Conservation (phyloP, 2,329 filamentous ascomycete species). For the Hirsutella thompsonii region DNA sequence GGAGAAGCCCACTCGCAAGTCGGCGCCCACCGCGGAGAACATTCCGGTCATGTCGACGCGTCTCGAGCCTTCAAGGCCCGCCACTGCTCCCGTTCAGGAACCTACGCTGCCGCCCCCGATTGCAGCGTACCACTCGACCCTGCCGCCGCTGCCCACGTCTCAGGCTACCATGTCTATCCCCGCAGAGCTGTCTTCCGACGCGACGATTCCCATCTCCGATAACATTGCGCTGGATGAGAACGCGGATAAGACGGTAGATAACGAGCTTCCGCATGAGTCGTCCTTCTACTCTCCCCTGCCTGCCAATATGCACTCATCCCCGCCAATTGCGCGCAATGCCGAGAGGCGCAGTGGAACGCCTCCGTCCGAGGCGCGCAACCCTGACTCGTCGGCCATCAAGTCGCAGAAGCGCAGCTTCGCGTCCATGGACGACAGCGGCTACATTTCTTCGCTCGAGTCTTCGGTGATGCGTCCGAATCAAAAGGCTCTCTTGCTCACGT, state of each 20-base stretch:
- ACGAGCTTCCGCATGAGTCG: constrained; percentile 25
- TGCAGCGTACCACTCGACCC: constrained; percentile 20
- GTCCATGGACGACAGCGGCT: constrained; percentile 84
- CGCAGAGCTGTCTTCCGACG: constrained; percentile 62
- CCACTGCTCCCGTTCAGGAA: constrained; percentile 26
- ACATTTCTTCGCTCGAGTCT: constrained; percentile 91
- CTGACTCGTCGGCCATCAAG: constrained; percentile 49
- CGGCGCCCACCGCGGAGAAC: constrained; percentile 41
- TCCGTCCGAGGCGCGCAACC: constrained; percentile 51
- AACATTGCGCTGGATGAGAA: constrained; percentile 39
- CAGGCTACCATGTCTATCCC: constrained; percentile 24
- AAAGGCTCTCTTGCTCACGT: constrained; percentile 53
- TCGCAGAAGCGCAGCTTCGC: constrained; percentile 66
- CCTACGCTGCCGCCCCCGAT: constrained; percentile 34
- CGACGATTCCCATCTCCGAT: constrained; percentile 63
- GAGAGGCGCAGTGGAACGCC: constrained; percentile 59
- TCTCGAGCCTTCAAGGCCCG: constrained; percentile 36
- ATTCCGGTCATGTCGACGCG: constrained; percentile 44
- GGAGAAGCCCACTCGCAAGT: constrained; percentile 60
- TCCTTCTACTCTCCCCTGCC: constrained; percentile 59
- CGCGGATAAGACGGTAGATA: constrained; percentile 28
- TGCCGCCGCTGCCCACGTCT: constrained; percentile 26
- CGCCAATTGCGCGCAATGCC: constrained; percentile 55
- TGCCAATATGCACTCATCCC: constrained; percentile 74
- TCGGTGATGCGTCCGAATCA: constrained; percentile 66